Evolutionary conservation across 2,329 filamentous ascomycete species (phyloP), one percentile per base, ranked within the genome.

Genomic region (Talaromyces marneffei): DNA sequence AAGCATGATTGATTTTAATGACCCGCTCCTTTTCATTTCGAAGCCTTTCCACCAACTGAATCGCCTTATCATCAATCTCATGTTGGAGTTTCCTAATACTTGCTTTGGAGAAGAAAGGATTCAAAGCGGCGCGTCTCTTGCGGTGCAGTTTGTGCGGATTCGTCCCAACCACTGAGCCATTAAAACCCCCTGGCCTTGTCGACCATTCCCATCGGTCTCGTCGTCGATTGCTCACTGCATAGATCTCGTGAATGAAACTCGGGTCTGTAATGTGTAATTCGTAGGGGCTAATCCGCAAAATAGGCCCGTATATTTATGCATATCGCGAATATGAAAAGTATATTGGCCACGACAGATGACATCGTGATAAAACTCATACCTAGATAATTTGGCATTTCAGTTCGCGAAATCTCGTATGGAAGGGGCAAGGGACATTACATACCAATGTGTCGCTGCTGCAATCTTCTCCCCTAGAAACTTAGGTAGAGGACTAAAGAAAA

Each of bases 201-300:
- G 55, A 58, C 9, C 65, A 53, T 5, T 54, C 52, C 35, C 69
- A 69, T 62, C 73, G 73, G 31, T 74, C 67, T 6, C 70, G 68
- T 48, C 62, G 64, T 20, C 67, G 66, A 7, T 67, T 53, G n/a
- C 63, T 61, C 0, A 66, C 62, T 2, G 69, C 66, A 55, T 75
- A 76, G 14, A 76, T 66, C 16, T 69, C 68, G 12, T 73, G 66
- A 48, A 71, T 74, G 63, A 66, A 75, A 2, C 70, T 65, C 3
- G 71, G 59, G 56, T 76, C 74, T n/a, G 67, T 66, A 62, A 75
- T 68, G 50, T 74, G 72, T 10, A 76, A 61, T 59, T 74, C 72
- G 3, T 68, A 59, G 1, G 74, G 73, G 23, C 64, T 70, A 61
- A 76, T 68, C 7, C 73, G 72, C 18, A 76, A 56, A 20, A 76